Evolutionary conservation across 2,329 filamentous ascomycete genomes (phyloP), one percentile per base, ranked within the genome.

Genomic region (Fusarium liriodendri): DNA sequence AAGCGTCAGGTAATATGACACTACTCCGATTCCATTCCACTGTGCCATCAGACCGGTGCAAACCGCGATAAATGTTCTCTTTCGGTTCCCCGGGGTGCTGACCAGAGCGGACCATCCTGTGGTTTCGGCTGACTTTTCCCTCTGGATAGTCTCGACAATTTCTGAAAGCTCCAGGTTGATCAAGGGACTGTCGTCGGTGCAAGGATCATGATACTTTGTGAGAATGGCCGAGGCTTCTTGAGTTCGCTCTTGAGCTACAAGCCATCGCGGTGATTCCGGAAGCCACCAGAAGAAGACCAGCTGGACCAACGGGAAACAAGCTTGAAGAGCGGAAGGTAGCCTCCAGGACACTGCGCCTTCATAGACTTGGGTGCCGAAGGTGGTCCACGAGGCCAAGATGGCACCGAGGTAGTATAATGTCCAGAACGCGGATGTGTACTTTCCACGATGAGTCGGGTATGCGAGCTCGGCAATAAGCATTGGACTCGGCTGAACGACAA

Each of bases 251-350:
- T 87, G 85, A 33, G 79, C 78, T n/a, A 84, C 82, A 67, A 76
- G 86, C 84, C 62, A 89, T 55, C 88, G 82, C 0, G 88, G 89
- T 4, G 83, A 86, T 76, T 90, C 89, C 0, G 89, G 88, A 7
- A 88, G 74, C 25, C 77, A 76, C 67, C 72, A 80, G 61, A 73
- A 77, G 69, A 79, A 79, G 13, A 73, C 58, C 9, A 82, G 62
- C 64, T 82, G 80, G 22, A 87, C 69, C 18, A 84, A 62, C 0
- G 86, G 86, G 1, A 86, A 84, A 81, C 64, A 77, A 62, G 66
- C 70, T 14, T 77, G 75, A 22, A 81, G 64, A 10, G 75, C 70
- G 0, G 80, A 80, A 14, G 81, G 81, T 8, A 80, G 65, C n/a
- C 82, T 70, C 81, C 80, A 83, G 1, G 78, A 76, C 59, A 73